Evolutionary conservation across 2,329 filamentous ascomycete genomes (phyloP).

Genomic region (Tolypocladium ophioglossoides): DNA sequence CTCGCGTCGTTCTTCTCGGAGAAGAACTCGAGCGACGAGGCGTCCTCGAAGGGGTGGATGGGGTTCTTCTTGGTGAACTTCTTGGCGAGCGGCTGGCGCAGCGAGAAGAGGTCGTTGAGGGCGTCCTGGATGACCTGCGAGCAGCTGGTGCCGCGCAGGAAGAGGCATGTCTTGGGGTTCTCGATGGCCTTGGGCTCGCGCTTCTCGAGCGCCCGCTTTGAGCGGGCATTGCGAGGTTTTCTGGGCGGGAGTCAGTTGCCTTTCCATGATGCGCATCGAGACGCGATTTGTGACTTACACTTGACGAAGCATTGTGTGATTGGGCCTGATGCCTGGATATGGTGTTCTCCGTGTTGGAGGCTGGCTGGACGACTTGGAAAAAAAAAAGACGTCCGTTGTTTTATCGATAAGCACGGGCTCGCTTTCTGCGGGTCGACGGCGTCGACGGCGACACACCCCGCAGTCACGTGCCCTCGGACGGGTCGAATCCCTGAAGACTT

Average conservation of each 20-base stretch:
- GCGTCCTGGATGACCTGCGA: conserved; percentile 76
- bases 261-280: too few relatives aligned
- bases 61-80: conserved; percentile 97
- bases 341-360: background rate
- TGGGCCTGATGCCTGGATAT: background rate
- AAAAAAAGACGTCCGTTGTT: conserved; percentile 14
- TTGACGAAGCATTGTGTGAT: conserved; percentile 35
- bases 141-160: conserved; percentile 79
- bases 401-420: conserved; percentile 23
- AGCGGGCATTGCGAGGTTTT: conserved; percentile 66
- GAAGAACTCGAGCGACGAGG: conserved; percentile 85
- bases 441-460: conserved; percentile 11
- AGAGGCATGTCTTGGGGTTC: conserved; percentile 81
- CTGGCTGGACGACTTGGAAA: conserved; percentile 2
- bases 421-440: background rate
- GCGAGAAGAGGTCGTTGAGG: conserved; percentile 70
- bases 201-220: conserved; percentile 89
- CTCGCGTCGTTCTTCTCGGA: conserved; percentile 91
- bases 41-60: conserved; percentile 89
- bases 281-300: conserved; percentile 23
- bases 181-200: conserved; percentile 81
- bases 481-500: background rate
- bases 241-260: conserved; percentile 18
- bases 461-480: conserved; percentile 21
- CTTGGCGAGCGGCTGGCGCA: conserved; percentile 76